Percentiles rank a stretch among this genome's conserved stretches.
Conservation (phyloP, 805 yeast genomes). For the Zygoascus flipseniorum region DNA sequence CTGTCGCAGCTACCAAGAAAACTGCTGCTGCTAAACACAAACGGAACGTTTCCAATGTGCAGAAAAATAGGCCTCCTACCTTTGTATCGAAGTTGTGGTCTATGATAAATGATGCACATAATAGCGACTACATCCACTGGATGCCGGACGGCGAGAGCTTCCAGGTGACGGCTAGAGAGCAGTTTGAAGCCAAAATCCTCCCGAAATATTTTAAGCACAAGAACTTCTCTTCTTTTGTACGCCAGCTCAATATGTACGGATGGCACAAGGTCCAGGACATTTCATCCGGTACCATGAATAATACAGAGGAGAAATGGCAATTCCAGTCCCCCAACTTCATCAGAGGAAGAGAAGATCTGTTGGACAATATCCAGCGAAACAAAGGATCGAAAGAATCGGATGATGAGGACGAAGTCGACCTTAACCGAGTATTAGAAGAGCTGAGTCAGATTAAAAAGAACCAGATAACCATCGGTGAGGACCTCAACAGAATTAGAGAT, state of each 20-base stretch:
- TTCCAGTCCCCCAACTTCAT: slow-evolving; percentile 77
- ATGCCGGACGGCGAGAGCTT: slow-evolving; percentile 76
- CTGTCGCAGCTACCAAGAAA: not conserved
- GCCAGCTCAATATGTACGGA: slow-evolving; percentile 97
- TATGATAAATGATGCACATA: slow-evolving; percentile 80
- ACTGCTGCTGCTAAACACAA: slow-evolving; percentile 7
- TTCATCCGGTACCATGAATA: slow-evolving; percentile 47
- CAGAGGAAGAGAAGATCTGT: slow-evolving; percentile 69
- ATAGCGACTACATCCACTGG: slow-evolving; percentile 74
- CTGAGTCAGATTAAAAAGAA: slow-evolving; percentile 67
- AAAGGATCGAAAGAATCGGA: slow-evolving; percentile 35
- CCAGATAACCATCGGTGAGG: slow-evolving; percentile 77
- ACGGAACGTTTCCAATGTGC: slow-evolving; percentile 11
- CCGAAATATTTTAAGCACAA: slow-evolving; percentile 94
- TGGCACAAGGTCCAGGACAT: slow-evolving; percentile 98
- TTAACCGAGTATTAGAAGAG: slow-evolving; percentile 54
- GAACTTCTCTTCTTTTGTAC: slow-evolving; percentile 90
- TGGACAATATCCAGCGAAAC: slow-evolving; percentile 81
- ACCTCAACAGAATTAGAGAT: slow-evolving; percentile 68
- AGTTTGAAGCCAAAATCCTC: slow-evolving; percentile 70
- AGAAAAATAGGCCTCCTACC: slow-evolving; percentile 50
- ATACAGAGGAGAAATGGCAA: slow-evolving; percentile 75
- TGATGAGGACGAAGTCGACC: slow-evolving; percentile 33
- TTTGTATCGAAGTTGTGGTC: slow-evolving; percentile 92
- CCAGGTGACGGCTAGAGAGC: slow-evolving; percentile 74